Evolutionary conservation across 306 rosid species (phyloP), one percentile per base, ranked within the genome.

Genomic region (Malus orientalis): DNA sequence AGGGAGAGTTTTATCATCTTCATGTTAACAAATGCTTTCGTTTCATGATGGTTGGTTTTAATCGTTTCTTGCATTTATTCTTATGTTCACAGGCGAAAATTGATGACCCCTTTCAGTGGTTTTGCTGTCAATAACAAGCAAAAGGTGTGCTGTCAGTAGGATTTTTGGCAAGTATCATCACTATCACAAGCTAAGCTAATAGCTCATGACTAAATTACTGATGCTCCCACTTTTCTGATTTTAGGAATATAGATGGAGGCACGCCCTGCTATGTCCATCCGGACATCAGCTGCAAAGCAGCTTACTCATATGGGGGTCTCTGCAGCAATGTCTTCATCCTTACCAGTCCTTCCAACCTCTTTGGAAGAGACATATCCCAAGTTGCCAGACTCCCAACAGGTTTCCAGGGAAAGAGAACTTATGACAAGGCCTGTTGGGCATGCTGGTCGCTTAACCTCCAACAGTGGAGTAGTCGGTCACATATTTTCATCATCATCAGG

Each of bases 401-500:
- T 82, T 74, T 77, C 80, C 58, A 78, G 83, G 77, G 96, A 88
- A 74, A 88, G 90, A 69, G 93, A 85, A 81, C 88, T 70, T 71
- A 73, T 69, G 82, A 65, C 90, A 55, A 81, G 84, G 78, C 82
- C 96, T 74, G 73, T 77, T n/a, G 79, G 70, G 64, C 89, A 84
- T 82, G 83, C 89, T 49, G 83, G 89, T 85, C 88, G 79, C 74
- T 57, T 87, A 69, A 63, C 80, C 79, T 85, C 97, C 74, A 79
- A 75, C 82, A 89, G 86, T 38, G 97, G 92, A 69, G 90, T 84
- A 18, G 91, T 88, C 67, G 99, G 97, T 75, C 97, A 88, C 81
- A 85, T 90, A 85, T 86, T 89, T 86, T 95, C 99, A 18, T 88
- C 99, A 54, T 87, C 97, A 61, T 86, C 96, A 1, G 97, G 95